Evolutionary conservation across 768 basidiomycete species (phyloP).

Genomic region (Suillus lakei): DNA sequence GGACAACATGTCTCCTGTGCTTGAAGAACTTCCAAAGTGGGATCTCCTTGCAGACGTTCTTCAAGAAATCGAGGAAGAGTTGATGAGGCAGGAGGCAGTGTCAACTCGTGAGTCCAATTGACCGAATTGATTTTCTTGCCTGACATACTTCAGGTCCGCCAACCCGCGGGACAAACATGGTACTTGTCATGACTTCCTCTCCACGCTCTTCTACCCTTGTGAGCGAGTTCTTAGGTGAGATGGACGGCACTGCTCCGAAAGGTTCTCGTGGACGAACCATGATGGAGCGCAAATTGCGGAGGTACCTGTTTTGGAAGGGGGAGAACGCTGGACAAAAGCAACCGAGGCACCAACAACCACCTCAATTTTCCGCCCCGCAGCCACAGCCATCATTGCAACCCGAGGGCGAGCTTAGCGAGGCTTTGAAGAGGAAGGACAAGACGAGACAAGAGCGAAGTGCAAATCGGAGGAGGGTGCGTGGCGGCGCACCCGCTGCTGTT

Average conservation of each 20-base stretch:
- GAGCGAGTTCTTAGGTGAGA: conserved; percentile 74
- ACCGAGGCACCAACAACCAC: background rate
- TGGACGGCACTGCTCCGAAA: conserved; percentile 59
- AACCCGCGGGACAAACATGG: conserved; percentile 67
- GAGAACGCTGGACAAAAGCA: conserved; percentile 38
- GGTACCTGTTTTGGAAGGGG: conserved; percentile 85
- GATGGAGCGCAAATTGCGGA: conserved; percentile 77
- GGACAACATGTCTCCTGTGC: conserved; percentile 76
- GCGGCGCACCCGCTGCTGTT: conserved; percentile 55
- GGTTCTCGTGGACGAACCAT: conserved; percentile 72
- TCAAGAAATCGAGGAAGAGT: conserved; percentile 89
- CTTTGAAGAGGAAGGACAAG: conserved; percentile 76
- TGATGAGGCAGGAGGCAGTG: conserved; percentile 61
- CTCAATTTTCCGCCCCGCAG: background rate
- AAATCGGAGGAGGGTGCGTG: conserved; percentile 76
- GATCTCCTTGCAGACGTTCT: conserved; percentile 80
- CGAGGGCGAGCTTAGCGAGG: conserved; percentile 62
- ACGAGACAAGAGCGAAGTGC: conserved; percentile 61
- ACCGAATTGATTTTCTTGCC: background rate
- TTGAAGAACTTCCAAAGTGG: conserved; percentile 98
- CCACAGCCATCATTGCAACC: conserved; percentile 27
- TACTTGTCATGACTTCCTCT: conserved; percentile 90
- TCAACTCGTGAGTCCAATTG: conserved; percentile 20
- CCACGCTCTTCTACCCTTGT: conserved; percentile 74
- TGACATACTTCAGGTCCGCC: conserved; percentile 10